Conservation (phyloP, 1,284 basidiomycete genomes). For the Ustilago lituana region DNA sequence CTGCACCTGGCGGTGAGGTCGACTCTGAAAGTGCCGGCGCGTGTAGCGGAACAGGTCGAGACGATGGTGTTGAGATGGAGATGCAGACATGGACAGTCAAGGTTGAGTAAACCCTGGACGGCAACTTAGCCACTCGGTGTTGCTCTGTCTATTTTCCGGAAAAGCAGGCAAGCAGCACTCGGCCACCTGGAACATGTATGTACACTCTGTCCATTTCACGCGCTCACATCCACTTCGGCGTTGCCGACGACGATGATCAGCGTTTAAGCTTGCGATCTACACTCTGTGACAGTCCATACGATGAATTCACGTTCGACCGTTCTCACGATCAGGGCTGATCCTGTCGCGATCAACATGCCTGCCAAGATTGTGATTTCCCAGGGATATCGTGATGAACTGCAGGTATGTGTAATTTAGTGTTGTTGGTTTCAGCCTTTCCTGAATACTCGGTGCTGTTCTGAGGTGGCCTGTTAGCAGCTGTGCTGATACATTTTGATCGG, state of each 20-base stretch:
- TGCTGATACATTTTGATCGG: too few species aligned
- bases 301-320: too few species aligned
- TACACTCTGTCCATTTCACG: conserved; percentile 5
- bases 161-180: conserved; percentile 3
- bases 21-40: not conserved
- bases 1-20: too few species aligned
- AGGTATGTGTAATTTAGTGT: too few species aligned
- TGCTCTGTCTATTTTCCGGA: not conserved
- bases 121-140: not conserved
- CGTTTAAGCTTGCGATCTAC: not conserved
- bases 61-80: conserved; percentile 6
- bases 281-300: not conserved
- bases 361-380: too few species aligned
- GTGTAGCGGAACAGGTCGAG: not conserved
- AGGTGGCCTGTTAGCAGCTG: too few species aligned
- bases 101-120: not conserved
- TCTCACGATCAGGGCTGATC: too few species aligned
- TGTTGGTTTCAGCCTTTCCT: too few species aligned
- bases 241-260: conserved; percentile 5
- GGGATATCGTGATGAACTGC: too few species aligned
- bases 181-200: conserved; percentile 14
- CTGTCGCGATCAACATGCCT: too few species aligned
- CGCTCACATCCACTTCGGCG: conserved; percentile 1
- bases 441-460: too few species aligned
- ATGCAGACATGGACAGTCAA: not conserved